Evolutionary conservation across 306 rosid genomes (phyloP).

Genomic region (Gillenia trifoliata): DNA sequence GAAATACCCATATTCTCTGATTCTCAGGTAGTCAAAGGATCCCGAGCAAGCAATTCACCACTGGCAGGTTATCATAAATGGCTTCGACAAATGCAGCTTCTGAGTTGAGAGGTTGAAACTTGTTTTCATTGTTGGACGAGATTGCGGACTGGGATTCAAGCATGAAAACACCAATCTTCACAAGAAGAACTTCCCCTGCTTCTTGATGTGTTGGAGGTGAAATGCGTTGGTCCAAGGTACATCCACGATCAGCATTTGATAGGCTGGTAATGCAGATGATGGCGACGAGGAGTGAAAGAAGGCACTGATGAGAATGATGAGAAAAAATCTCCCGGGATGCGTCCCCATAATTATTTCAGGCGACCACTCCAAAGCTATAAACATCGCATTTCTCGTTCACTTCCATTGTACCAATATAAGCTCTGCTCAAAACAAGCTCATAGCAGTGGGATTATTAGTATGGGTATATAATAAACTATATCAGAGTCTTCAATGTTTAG

Average conservation of each 20-base stretch:
- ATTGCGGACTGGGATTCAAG: background rate
- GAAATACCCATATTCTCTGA: background rate
- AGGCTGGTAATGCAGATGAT: background rate
- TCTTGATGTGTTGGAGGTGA: background rate
- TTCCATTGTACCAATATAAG: slow-evolving; percentile 5
- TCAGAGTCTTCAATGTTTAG: too few species aligned
- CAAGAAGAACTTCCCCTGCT: background rate
- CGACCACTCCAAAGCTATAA: slow-evolving; percentile 15
- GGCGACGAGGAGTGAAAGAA: background rate
- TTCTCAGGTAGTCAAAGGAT: background rate
- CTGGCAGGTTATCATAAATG: background rate
- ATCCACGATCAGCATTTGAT: background rate
- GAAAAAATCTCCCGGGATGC: background rate
- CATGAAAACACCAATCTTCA: background rate
- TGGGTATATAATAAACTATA: too few species aligned
- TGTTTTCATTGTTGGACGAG: slow-evolving; percentile 13
- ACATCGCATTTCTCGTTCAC: slow-evolving; percentile 10
- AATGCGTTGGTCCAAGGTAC: slow-evolving; percentile 10
- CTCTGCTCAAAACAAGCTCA: background rate
- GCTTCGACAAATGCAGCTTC: background rate
- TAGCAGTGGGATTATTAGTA: background rate
- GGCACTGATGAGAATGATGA: background rate
- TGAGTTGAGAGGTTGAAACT: background rate
- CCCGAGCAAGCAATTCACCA: background rate
- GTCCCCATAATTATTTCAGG: slow-evolving; percentile 16